Percentiles rank a stretch among this genome's conserved stretches.
phyloP scores from a whole-genome alignment of 176 grass and related monocot genomes.

The Carex kokanica region DNA sequence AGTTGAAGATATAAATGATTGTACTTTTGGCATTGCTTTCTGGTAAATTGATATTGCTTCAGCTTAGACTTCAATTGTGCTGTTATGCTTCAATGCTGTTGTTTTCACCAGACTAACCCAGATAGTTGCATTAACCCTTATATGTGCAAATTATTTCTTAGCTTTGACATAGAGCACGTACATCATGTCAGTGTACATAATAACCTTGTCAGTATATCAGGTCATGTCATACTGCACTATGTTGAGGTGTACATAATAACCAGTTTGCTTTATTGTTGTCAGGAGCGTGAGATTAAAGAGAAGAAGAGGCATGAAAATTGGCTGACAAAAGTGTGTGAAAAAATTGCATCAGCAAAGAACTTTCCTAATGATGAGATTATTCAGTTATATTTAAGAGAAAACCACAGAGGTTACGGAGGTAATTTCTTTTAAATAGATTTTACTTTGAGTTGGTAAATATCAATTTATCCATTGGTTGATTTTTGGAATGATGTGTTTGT shows the following conservation, averaged over 20 bases:
- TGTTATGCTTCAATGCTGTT: neutral
- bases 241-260: neutral
- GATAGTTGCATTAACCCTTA: neutral
- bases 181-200: neutral
- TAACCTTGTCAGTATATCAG: neutral
- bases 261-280: slow-evolving; percentile 23
- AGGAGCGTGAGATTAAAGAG: slow-evolving; percentile 57
- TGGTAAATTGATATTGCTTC: neutral
- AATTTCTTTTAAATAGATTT: neutral
- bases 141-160: neutral
- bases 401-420: slow-evolving; percentile 52
- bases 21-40: neutral
- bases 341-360: slow-evolving; percentile 62
- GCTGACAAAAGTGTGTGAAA: slow-evolving; percentile 76
- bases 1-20: neutral
- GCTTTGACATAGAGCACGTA: neutral
- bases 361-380: slow-evolving; percentile 93
- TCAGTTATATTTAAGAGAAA: slow-evolving; percentile 65
- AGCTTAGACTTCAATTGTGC: neutral
- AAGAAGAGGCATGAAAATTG: slow-evolving; percentile 69
- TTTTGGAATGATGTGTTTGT: neutral
- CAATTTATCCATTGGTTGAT: neutral
- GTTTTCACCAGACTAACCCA: neutral
- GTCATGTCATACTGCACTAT: neutral
- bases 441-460: neutral